Conservation (phyloP, 1,284 basidiomycete species). For the Trichosporon ovoides region DNA sequence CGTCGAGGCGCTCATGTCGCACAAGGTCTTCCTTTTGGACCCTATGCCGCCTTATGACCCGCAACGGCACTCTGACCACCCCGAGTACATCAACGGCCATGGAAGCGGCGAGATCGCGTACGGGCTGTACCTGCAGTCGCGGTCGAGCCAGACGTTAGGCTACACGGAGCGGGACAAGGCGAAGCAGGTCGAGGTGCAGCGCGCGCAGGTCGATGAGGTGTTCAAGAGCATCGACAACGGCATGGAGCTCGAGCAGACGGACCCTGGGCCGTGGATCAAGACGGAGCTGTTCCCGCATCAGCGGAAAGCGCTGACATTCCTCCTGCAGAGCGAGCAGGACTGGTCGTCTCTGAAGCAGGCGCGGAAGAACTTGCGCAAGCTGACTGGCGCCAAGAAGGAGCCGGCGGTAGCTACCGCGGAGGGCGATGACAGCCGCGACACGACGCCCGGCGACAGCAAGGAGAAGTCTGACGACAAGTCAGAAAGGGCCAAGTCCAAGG, state of each 20-base stretch:
- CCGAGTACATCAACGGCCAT: conserved; percentile 79
- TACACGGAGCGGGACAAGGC: conserved; percentile 53
- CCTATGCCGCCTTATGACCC: conserved; percentile 58
- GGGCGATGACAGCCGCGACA: conserved; percentile 17
- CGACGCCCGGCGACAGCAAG: conserved; percentile 1
- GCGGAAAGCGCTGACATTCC: conserved; percentile 93
- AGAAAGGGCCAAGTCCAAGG: no score
- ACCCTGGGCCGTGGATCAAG: conserved; percentile 77
- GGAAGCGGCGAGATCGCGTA: conserved; percentile 41
- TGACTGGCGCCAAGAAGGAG: conserved; percentile 23
- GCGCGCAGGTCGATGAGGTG: conserved; percentile 90
- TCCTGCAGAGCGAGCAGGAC: conserved; percentile 77
- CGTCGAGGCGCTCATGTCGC: conserved; percentile 64
- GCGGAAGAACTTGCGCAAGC: conserved; percentile 32
- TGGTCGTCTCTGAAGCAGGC: conserved; percentile 38
- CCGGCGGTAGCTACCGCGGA: conserved; percentile 13
- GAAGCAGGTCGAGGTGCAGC: conserved; percentile 83
- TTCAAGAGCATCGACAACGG: conserved; percentile 83
- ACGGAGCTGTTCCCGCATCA: conserved; percentile 95
- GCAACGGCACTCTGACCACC: conserved; percentile 58
- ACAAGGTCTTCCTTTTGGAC: conserved; percentile 70
- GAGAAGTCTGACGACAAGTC: conserved; percentile 18
- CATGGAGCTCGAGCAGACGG: conserved; percentile 77
- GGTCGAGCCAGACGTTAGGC: conserved; percentile 20
- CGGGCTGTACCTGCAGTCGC: conserved; percentile 17